phyloP scores from a whole-genome alignment of 2,329 filamentous ascomycete genomes.

The Capronia americana region DNA sequence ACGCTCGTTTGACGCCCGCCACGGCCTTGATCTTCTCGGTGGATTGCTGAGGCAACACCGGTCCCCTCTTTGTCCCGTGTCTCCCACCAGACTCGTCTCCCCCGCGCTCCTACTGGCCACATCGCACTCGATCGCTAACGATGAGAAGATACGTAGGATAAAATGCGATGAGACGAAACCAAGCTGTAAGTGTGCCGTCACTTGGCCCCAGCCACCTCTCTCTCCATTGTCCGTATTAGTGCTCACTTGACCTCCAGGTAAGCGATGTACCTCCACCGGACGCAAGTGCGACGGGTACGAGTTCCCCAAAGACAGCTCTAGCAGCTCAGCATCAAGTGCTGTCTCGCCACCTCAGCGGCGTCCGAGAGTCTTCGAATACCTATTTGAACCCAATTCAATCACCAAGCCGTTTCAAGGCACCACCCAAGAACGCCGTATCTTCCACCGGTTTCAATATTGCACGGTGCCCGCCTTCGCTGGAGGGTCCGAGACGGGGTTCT shows the following conservation, averaged over 20 bases:
- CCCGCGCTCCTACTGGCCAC: slow-evolving; percentile 20
- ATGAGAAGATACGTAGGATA: slow-evolving; percentile 46
- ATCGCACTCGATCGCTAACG: slow-evolving; percentile 11
- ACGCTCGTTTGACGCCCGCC: slow-evolving; percentile 20
- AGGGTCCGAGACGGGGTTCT: slow-evolving; percentile 71
- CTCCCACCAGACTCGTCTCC: slow-evolving; percentile 20
- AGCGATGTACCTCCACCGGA: slow-evolving; percentile 65
- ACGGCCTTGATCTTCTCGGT: slow-evolving; percentile 10
- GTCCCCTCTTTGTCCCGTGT: slow-evolving; percentile 15
- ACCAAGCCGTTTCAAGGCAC: slow-evolving; percentile 56
- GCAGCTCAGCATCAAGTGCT: slow-evolving; percentile 20
- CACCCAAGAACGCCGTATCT: slow-evolving; percentile 64
- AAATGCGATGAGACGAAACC: slow-evolving; percentile 55
- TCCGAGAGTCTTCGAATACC: slow-evolving; percentile 22
- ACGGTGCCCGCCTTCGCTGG: slow-evolving; percentile 69
- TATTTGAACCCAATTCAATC: slow-evolving; percentile 37
- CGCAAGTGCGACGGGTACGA: slow-evolving; percentile 66
- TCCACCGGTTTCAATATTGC: slow-evolving; percentile 66
- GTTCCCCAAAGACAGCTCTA: slow-evolving; percentile 45
- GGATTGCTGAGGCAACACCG: slow-evolving; percentile 27
- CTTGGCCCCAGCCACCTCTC: slow-evolving; percentile 9
- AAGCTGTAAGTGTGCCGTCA: slow-evolving; percentile 41
- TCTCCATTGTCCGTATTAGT: slow-evolving; percentile 15
- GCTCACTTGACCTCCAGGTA: slow-evolving; percentile 45
- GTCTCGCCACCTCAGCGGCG: slow-evolving; percentile 28